phyloP scores from a whole-genome alignment of 495 filamentous ascomycete species.

The Polyplosphaeria fusca region DNA sequence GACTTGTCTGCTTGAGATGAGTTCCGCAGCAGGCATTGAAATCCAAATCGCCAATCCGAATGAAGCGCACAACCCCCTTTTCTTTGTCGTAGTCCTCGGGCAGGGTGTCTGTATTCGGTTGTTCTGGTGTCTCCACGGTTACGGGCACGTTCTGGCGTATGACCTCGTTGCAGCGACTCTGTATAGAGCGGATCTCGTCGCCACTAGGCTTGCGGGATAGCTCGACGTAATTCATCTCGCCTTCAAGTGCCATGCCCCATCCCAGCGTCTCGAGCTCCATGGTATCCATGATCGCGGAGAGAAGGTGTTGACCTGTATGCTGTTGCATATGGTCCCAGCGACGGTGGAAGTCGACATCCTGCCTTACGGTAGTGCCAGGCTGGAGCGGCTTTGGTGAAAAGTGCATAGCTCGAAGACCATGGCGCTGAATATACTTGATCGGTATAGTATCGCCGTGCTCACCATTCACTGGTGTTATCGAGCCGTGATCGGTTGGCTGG shows the following conservation, averaged over 20 bases:
- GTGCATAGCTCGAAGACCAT: conserved; percentile 16
- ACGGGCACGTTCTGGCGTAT: conserved; percentile 18
- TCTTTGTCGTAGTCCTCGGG: conserved; percentile 21
- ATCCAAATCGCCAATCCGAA: conserved; percentile 21
- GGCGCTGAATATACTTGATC: conserved; percentile 20
- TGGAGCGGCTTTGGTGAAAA: conserved; percentile 10
- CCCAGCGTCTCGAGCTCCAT: conserved; percentile 15
- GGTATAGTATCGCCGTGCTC: background rate
- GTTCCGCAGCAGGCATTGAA: conserved; percentile 25
- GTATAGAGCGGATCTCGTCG: conserved; percentile 3
- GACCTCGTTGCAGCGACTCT: conserved; percentile 9
- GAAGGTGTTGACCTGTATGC: conserved; percentile 28
- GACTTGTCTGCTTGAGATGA: conserved; percentile 23
- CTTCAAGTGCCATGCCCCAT: conserved; percentile 20
- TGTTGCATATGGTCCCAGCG: conserved; percentile 32
- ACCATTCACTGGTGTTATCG: conserved; percentile 1
- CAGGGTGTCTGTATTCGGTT: conserved; percentile 1
- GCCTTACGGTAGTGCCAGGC: conserved; percentile 9
- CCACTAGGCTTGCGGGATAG: conserved; percentile 10
- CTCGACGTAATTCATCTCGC: conserved; percentile 26
- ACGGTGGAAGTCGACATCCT: conserved; percentile 22
- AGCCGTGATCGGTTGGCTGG: conserved; percentile 23
- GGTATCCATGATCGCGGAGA: conserved; percentile 22
- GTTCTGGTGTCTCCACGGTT: conserved; percentile 17
- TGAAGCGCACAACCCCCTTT: conserved; percentile 21